These are phyloP conservation scores for Fraxinus paxiana DNA, from an alignment of 305 asterid genomes.

Conservation along the genomic window DNA sequence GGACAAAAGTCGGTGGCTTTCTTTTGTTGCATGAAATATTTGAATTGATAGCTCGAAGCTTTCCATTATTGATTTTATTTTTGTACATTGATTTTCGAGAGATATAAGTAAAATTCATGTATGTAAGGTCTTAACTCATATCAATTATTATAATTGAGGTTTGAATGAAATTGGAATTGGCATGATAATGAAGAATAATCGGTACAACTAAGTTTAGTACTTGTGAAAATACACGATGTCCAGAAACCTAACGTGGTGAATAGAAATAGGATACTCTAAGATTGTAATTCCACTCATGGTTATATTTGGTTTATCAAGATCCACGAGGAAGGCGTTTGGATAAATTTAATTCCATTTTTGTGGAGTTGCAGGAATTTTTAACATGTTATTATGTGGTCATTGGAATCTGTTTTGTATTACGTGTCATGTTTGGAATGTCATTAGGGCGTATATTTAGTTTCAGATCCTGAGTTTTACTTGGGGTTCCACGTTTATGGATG, in stretches of 20 bases:
- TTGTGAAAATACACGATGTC: slow-evolving; percentile 12
- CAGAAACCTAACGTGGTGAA: background rate
- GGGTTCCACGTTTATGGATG: slow-evolving; percentile 10
- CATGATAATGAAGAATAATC: slow-evolving; percentile 15
- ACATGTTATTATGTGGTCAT: background rate
- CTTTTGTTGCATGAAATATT: slow-evolving; percentile 33
- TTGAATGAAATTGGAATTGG: slow-evolving; percentile 1
- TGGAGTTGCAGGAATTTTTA: background rate
- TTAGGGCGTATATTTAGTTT: background rate
- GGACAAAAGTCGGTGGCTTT: background rate
- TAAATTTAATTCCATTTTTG: background rate
- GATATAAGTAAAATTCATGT: background rate
- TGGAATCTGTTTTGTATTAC: background rate
- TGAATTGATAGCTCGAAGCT: slow-evolving; percentile 3
- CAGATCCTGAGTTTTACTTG: background rate
- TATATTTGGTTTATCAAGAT: background rate
- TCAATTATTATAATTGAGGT: background rate
- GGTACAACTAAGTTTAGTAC: background rate
- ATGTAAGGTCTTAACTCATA: background rate
- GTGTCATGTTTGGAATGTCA: background rate
- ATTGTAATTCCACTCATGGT: background rate
- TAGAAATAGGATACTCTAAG: background rate
- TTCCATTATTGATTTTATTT: slow-evolving; percentile 7
- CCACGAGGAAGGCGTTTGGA: background rate
- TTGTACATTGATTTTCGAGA: slow-evolving; percentile 1